These are phyloP conservation scores for Colletotrichum sansevieriae DNA, from an alignment of 2,329 filamentous ascomycete species.

Conservation along the genomic window DNA sequence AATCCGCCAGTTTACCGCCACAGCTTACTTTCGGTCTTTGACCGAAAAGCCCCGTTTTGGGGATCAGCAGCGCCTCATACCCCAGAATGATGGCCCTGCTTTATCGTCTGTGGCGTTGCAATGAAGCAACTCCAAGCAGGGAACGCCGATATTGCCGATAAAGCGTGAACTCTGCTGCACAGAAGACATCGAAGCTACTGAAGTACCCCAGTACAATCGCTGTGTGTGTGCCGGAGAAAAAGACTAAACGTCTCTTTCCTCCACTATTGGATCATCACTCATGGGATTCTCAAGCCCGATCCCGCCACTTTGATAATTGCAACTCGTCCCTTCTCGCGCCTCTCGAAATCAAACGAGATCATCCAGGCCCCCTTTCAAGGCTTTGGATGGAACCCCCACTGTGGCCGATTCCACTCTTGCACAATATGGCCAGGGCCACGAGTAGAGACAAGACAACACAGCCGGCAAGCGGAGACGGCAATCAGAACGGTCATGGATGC, in stretches of 20 bases:
- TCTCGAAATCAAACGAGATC: constrained; percentile 7
- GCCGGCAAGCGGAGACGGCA: constrained; percentile 23
- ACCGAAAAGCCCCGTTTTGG: constrained; percentile 31
- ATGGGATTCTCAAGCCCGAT: constrained; percentile 22
- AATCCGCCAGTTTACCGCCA: constrained; percentile 24
- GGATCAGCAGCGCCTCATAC: constrained; percentile 31
- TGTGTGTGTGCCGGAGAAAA: not conserved
- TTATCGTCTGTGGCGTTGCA: constrained; percentile 35
- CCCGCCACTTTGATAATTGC: constrained; percentile 16
- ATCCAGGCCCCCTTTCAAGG: not conserved
- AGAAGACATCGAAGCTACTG: not conserved
- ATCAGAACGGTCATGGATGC: constrained; percentile 30
- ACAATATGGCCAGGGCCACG: constrained; percentile 17
- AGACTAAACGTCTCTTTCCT: constrained; percentile 8
- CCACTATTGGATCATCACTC: constrained; percentile 14
- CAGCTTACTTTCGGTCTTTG: constrained; percentile 30
- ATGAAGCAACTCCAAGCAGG: constrained; percentile 21
- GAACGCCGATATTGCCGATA: constrained; percentile 24
- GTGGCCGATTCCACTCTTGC: not conserved
- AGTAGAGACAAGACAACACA: constrained; percentile 12
- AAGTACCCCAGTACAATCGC: too few relatives aligned
- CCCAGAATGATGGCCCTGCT: constrained; percentile 22
- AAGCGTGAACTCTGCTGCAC: constrained; percentile 14
- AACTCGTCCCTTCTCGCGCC: not conserved
- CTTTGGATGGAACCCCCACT: not conserved